Percentiles rank a stretch among this genome's conserved stretches.
These are phyloP conservation scores for Oryza coarctata DNA, from an alignment of 176 grass and related monocot species.

Conservation along the genomic window DNA sequence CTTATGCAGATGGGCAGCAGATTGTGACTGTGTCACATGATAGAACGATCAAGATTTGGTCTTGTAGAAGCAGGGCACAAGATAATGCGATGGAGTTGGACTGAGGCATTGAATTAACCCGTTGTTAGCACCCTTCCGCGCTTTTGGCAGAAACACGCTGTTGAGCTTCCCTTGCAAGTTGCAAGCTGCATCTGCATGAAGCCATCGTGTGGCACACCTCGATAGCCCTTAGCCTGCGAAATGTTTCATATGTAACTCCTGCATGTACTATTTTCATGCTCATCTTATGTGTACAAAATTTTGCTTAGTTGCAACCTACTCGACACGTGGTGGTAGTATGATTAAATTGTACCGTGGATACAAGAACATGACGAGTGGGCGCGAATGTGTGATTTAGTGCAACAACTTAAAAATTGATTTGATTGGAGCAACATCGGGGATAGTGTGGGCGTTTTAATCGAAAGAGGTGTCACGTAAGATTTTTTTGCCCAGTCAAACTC, in stretches of 20 bases:
- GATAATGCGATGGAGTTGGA: constrained; percentile 83
- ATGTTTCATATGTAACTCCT: not conserved
- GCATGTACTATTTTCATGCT: not conserved
- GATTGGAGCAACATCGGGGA: too few relatives aligned
- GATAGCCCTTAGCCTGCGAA: constrained; percentile 26
- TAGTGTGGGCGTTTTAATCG: too few relatives aligned
- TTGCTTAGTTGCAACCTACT: too few relatives aligned
- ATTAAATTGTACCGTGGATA: too few relatives aligned
- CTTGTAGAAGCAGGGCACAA: constrained; percentile 47
- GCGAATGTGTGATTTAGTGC: too few relatives aligned
- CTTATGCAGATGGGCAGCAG: constrained; percentile 83
- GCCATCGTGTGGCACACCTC: constrained; percentile 12
- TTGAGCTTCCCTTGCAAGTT: not conserved
- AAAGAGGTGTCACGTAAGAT: too few relatives aligned
- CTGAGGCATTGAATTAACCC: constrained; percentile 37
- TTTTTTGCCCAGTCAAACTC: too few relatives aligned
- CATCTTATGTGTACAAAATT: not conserved
- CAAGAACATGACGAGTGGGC: too few relatives aligned
- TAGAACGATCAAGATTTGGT: constrained; percentile 96
- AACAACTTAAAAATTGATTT: too few relatives aligned
- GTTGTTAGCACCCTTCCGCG: not conserved
- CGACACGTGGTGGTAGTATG: too few relatives aligned
- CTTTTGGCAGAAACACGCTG: not conserved
- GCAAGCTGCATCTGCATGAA: not conserved
- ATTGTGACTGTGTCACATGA: constrained; percentile 93